A percentile compares a stretch with the other conserved stretches of the same genome.
Conservation (phyloP, 495 filamentous ascomycete genomes). For the Endocarpon pusillum region DNA sequence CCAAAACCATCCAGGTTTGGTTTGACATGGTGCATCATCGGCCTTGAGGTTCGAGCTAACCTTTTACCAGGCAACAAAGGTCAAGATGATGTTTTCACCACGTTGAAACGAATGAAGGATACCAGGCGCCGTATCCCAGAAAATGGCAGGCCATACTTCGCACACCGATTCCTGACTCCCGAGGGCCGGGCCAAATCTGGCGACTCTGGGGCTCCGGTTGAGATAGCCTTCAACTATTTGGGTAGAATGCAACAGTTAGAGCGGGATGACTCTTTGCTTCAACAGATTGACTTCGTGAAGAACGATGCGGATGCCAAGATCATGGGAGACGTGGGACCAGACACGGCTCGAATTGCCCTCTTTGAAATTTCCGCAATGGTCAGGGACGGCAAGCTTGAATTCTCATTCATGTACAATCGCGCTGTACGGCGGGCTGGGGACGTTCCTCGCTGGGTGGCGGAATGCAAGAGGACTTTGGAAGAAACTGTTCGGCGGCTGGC, state of each 20-base stretch:
- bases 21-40: no score
- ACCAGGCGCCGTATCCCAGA: slow-evolving; percentile 20
- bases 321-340: slow-evolving; percentile 26
- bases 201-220: slow-evolving; percentile 38
- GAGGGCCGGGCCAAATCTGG: slow-evolving; percentile 22
- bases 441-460: slow-evolving; percentile 40
- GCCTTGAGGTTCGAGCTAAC: no score
- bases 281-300: slow-evolving; percentile 35
- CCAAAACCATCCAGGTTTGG: no score
- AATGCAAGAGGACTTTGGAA: slow-evolving; percentile 36
- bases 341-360: slow-evolving; percentile 36
- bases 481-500: slow-evolving; percentile 32
- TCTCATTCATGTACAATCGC: slow-evolving; percentile 46
- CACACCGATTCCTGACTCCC: slow-evolving; percentile 30
- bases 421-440: slow-evolving; percentile 38
- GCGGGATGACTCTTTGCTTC: slow-evolving; percentile 39
- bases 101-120: slow-evolving; percentile 31
- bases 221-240: slow-evolving; percentile 55
- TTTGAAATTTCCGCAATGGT: slow-evolving; percentile 50
- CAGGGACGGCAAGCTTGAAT: slow-evolving; percentile 38
- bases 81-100: slow-evolving; percentile 16
- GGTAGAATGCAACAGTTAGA: slow-evolving; percentile 43
- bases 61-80: no score
- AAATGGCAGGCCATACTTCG: slow-evolving; percentile 30
- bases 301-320: slow-evolving; percentile 25